Evolutionary conservation across 2,329 filamentous ascomycete genomes (phyloP), one percentile per base, ranked within the genome.

Genomic region (Phyllosticta paracitricarpa): DNA sequence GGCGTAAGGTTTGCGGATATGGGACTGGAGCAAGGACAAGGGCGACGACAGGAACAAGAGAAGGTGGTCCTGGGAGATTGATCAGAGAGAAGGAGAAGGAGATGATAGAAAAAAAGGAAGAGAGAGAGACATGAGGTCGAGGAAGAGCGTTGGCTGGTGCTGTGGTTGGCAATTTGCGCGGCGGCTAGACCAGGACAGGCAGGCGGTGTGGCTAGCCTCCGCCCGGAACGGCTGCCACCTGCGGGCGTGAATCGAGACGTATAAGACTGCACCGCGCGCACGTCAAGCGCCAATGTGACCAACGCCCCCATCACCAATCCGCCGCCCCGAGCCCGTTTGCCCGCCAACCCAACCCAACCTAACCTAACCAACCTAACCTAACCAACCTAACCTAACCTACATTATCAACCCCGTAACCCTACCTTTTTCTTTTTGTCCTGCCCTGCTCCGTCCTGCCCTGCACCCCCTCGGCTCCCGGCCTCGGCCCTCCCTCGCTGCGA

Each of bases 281-380:
- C 59, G 59, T 55, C 54, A 54, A 61, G 54, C 56, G 59, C 59
- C 40, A 53, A 61, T 57, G 59, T 61, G 54, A 61, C 59, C 48
- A 57, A 54, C 55, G 59, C 59, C 56, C 55, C 59, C 40, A 48
- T 48, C 40, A 48, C 40, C 40, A 48, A 48, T 48, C 40, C 40
- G 40, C 40, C 40, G 40, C 40, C 40, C 19, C 14, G 14, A 17
- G 33, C 14, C 33, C 33, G 33, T 40, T 40, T 40, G 33, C 33
- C 33, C 33, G 33, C 33, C 33, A 40, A 40, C 58, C 54, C 19
- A 52, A 35, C 53, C 58, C 58, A 35, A 52, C 58, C 53, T 61
- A 22, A 22, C 19, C 19, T 22, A n/a, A n/a, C n/a, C n/a, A 22
- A 22, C 19, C 19, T 22, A 22, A 22, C 19, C 19, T 22, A 22